Evolutionary conservation across 306 rosid genomes (phyloP), one percentile per base, ranked within the genome.

Genomic region (Inga leiocalycina): DNA sequence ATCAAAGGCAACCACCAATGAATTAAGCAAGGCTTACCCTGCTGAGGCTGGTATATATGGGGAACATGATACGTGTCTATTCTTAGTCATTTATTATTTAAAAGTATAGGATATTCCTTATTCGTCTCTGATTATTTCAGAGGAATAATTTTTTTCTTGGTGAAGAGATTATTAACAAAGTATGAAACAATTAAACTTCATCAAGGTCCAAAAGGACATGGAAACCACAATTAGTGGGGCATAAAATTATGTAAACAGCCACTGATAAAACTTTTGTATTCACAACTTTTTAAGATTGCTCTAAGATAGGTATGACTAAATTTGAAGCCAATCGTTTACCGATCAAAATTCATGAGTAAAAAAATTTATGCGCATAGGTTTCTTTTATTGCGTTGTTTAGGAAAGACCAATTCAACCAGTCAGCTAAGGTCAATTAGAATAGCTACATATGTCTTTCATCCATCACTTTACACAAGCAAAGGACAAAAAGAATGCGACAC

Each of bases 1-100:
- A 43, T 52, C 77, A 76, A 54, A 51, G 51, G 59, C 69, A 24
- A 48, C 15, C 30, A 44, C 46, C 30, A 15, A 54, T 7, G 67
- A 32, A 48, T 49, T 56, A 54, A 76, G 52, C 81, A 76, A 30
- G 45, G 71, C 17, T 51, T 13, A 45, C 30, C 17, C 2, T 66
- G 30, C 35, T n/a, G 37, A 79, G 77, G 77, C 80, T 65, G 79
- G 76, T 67, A 20, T 79, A 67, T 52, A 54, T 30, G 20, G 64
- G 67, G 67, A 65, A 72, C 54, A 39, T 52, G 32, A 73, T 19
- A 54, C n/a, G 44, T 51, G 44, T 12, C 13, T 43, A 20, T 79
- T 51, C 14, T 49, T 14, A 41, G 65, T 73, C 12, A 65, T 79
- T 64, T 64, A 51, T 78, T 48, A 48, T 57, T 35, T 35, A 64